Conservation (phyloP, 306 rosid species). For the Cicer judaicum region DNA sequence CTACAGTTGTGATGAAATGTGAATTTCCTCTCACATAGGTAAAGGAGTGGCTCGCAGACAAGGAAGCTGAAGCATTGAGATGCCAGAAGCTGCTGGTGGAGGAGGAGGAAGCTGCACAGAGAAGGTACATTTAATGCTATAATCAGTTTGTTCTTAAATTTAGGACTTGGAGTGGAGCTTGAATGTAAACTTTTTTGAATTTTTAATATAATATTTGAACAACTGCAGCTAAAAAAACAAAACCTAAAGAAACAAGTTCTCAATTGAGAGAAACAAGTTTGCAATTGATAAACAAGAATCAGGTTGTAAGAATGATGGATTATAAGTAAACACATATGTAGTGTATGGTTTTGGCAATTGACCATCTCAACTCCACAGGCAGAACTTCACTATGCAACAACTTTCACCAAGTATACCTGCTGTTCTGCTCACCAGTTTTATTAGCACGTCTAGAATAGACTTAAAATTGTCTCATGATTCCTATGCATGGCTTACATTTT, state of each 20-base stretch:
- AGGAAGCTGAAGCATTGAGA: constrained; percentile 92
- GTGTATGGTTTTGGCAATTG: constrained; percentile 12
- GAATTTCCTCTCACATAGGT: constrained; percentile 57
- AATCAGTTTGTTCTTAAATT: constrained; percentile 26
- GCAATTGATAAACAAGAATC: constrained; percentile 8
- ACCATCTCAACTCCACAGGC: neutral
- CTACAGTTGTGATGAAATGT: constrained; percentile 38
- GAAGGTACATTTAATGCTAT: constrained; percentile 59
- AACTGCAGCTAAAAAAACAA: neutral
- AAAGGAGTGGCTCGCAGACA: constrained; percentile 84
- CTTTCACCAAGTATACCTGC: neutral
- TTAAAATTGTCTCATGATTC: constrained; percentile 6
- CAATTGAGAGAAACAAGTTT: constrained; percentile 30
- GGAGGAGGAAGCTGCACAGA: constrained; percentile 97
- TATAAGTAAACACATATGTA: neutral
- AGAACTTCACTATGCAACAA: constrained; percentile 17
- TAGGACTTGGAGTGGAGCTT: constrained; percentile 11
- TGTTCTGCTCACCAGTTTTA: neutral
- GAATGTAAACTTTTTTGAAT: neutral
- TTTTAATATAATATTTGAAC: constrained; percentile 6
- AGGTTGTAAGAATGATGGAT: neutral
- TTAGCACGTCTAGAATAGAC: neutral
- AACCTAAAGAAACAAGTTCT: neutral
- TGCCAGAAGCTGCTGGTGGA: constrained; percentile 85
- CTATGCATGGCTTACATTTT: constrained; percentile 28